Evolutionary conservation across 169 alveolate species (phyloP).

Genomic region (Ichthyophthirius multifiliis): DNA sequence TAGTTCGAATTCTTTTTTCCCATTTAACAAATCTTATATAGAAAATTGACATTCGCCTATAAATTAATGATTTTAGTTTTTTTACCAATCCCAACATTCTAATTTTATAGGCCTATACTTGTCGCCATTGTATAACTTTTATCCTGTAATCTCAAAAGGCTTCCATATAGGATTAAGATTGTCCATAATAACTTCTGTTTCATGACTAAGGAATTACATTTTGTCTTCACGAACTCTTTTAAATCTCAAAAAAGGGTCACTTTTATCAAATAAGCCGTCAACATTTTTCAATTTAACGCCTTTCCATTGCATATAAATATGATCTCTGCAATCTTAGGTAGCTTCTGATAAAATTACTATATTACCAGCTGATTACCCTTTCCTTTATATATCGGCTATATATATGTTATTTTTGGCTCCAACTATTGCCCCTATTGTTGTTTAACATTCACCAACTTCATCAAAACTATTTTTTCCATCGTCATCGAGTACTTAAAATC

Average conservation of each 20-base stretch:
- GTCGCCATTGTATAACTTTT: conserved; percentile 28
- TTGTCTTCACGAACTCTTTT: conserved; percentile 18
- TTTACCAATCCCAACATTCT: conserved; percentile 51
- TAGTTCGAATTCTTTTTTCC: conserved; percentile 3
- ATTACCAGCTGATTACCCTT: too few species aligned
- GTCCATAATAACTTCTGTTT: conserved; percentile 27
- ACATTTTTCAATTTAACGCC: conserved; percentile 18
- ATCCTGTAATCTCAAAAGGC: conserved; percentile 23
- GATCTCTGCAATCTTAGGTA: background rate
- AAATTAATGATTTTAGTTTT: conserved; percentile 23
- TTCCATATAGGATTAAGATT: conserved; percentile 49
- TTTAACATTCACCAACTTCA: conserved; percentile 38
- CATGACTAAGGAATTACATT: conserved; percentile 8
- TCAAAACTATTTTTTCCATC: conserved; percentile 38
- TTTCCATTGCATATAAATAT: conserved; percentile 2
- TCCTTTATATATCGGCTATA: too few species aligned
- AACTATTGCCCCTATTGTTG: conserved; percentile 52
- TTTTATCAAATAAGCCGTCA: conserved; percentile 41
- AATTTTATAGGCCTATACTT: conserved; percentile 16
- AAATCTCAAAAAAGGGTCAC: conserved; percentile 45
- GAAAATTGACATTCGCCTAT: conserved; percentile 14
- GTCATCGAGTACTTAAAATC: conserved; percentile 59
- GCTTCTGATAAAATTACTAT: too few species aligned
- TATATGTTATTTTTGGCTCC: conserved; percentile 49
- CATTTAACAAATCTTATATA: background rate